Percentiles rank a stretch among this genome's conserved stretches.
Evolutionary conservation across 805 yeast species (phyloP).

Genomic region (Nakazawaea wyomingensis): DNA sequence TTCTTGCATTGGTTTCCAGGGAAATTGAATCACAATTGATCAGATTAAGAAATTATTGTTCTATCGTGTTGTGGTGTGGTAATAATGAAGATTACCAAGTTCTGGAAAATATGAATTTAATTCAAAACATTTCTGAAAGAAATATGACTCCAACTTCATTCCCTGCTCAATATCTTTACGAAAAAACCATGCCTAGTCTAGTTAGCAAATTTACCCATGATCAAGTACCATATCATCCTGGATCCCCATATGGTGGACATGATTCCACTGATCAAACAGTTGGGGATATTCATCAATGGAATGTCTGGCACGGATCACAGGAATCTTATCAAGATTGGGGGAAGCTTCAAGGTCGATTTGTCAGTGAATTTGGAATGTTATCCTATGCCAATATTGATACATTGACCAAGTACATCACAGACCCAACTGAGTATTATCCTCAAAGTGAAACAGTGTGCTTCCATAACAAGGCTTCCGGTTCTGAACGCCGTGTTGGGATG

Average conservation of each 20-base stretch:
- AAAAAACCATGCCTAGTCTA: conserved; percentile 31
- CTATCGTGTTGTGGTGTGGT: conserved; percentile 36
- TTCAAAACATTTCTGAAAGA: conserved; percentile 25
- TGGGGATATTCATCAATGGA: conserved; percentile 54
- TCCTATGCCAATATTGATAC: conserved; percentile 36
- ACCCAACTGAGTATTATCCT: conserved; percentile 34
- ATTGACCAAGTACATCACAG: conserved; percentile 30
- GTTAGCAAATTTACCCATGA: conserved; percentile 20
- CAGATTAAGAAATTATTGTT: conserved; percentile 36
- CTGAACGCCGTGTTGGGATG: conserved; percentile 38
- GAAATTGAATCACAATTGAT: conserved; percentile 36
- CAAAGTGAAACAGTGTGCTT: conserved; percentile 38
- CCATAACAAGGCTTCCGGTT: conserved; percentile 47
- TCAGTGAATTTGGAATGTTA: conserved; percentile 52
- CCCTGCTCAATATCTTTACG: conserved; percentile 41
- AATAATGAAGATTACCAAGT: conserved; percentile 45
- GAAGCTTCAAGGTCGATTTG: conserved; percentile 41
- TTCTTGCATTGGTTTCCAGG: conserved; percentile 27
- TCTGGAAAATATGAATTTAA: conserved; percentile 32
- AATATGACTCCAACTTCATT: conserved; percentile 29
- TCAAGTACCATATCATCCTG: conserved; percentile 36
- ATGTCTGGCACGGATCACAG: conserved; percentile 51
- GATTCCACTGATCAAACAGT: conserved; percentile 30
- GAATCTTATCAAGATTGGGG: conserved; percentile 46
- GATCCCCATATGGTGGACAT: conserved; percentile 46